Conservation (phyloP, 2,329 filamentous ascomycete genomes). For the Alternaria brassicicola region DNA sequence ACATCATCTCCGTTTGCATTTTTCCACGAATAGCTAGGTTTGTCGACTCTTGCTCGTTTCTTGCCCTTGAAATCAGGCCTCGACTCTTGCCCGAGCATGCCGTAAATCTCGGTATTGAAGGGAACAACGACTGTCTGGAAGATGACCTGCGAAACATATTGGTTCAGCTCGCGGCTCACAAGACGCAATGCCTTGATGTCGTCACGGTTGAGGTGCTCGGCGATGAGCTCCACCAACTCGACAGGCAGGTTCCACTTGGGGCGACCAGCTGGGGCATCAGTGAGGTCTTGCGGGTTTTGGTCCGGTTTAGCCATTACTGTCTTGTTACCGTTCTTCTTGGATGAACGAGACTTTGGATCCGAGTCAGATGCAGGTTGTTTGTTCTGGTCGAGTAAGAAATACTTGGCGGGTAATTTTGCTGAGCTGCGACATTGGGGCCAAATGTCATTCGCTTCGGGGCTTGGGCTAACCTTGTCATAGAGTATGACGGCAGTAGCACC, state of each 20-base stretch:
- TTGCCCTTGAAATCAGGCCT: slow-evolving; percentile 47
- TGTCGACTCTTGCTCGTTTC: slow-evolving; percentile 36
- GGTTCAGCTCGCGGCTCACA: slow-evolving; percentile 65
- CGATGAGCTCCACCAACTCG: slow-evolving; percentile 67
- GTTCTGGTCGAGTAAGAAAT: slow-evolving; percentile 25
- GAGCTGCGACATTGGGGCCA: slow-evolving; percentile 44
- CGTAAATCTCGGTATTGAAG: slow-evolving; percentile 69
- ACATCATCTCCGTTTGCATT: slow-evolving; percentile 52
- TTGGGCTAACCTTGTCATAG: slow-evolving; percentile 24
- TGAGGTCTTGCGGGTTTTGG: background rate
- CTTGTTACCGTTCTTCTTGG: background rate
- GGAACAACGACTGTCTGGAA: slow-evolving; percentile 70
- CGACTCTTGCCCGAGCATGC: slow-evolving; percentile 53
- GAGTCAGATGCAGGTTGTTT: background rate
- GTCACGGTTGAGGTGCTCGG: slow-evolving; percentile 60
- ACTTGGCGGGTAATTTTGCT: slow-evolving; percentile 34
- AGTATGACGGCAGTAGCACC: slow-evolving; percentile 35
- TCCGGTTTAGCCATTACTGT: background rate
- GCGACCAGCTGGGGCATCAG: slow-evolving; percentile 37
- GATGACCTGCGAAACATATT: slow-evolving; percentile 62
- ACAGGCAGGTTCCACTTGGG: slow-evolving; percentile 58
- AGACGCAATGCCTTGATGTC: slow-evolving; percentile 67
- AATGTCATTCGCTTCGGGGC: slow-evolving; percentile 42
- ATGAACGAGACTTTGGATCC: slow-evolving; percentile 1
- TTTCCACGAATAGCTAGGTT: slow-evolving; percentile 48